Conservation (phyloP, 75 land plant genomes). For the Isoetes taiwanensis region DNA sequence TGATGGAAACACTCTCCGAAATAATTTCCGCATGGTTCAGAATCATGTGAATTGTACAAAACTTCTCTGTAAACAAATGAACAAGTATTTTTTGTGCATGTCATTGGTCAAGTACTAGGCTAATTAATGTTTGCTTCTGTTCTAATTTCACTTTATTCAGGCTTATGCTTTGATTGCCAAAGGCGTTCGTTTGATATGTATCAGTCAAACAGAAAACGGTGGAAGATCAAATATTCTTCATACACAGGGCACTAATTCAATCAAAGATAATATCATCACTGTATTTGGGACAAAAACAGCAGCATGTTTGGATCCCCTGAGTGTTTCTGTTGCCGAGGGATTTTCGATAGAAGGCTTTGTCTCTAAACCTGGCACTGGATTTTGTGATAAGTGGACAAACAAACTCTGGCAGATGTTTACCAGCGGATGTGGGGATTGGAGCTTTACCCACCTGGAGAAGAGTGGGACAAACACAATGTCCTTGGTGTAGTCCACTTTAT, state of each 20-base stretch:
- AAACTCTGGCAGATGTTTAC: too few relatives aligned
- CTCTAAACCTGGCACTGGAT: slow-evolving; percentile 77
- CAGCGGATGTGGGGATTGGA: too few relatives aligned
- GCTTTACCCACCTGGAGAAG: too few relatives aligned
- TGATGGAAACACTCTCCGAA: too few relatives aligned
- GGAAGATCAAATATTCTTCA: slow-evolving; percentile 43
- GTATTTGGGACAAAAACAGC: slow-evolving; percentile 70
- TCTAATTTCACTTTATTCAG: too few relatives aligned
- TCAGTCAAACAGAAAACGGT: slow-evolving; percentile 52
- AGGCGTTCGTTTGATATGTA: slow-evolving; percentile 76
- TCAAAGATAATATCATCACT: slow-evolving; percentile 82
- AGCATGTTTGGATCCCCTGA: slow-evolving; percentile 54
- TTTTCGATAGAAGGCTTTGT: slow-evolving; percentile 64
- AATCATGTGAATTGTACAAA: too few relatives aligned
- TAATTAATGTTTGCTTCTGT: neutral
- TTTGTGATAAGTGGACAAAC: too few relatives aligned
- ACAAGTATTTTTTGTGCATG: slow-evolving; percentile 3
- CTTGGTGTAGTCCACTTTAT: too few relatives aligned
- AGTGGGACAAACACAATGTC: too few relatives aligned
- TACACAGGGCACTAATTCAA: slow-evolving; percentile 70
- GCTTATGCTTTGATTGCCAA: slow-evolving; percentile 87
- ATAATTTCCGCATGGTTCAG: too few relatives aligned
- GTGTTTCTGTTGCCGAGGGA: slow-evolving; percentile 29
- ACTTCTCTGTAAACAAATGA: too few relatives aligned
- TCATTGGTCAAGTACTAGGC: too few relatives aligned